Percentiles rank a stretch among this genome's conserved stretches.
These are phyloP conservation scores for Rhodotorula sp. DNA, from an alignment of 1,284 basidiomycete species.

Conservation along the genomic window DNA sequence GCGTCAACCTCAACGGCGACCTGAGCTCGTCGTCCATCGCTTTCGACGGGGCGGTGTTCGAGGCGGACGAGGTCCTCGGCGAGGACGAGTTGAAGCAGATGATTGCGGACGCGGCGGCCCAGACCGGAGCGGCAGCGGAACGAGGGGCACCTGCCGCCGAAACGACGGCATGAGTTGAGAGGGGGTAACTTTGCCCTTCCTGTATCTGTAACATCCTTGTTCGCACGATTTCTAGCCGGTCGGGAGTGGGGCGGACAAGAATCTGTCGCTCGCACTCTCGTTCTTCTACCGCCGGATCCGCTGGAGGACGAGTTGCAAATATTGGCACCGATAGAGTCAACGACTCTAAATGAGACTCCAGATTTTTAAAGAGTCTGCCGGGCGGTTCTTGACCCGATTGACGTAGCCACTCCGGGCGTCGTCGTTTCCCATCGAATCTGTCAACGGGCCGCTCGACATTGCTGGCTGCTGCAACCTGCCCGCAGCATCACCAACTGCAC, in stretches of 20 bases:
- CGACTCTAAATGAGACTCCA: background rate
- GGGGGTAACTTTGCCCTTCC: conserved; percentile 6
- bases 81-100: conserved; percentile 31
- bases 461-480: background rate
- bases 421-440: no score
- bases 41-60: background rate
- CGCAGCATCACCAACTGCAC: no score
- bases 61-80: conserved; percentile 9
- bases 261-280: no score
- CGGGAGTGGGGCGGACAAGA: no score
- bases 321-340: no score
- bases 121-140: conserved; percentile 1
- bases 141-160: background rate
- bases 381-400: no score
- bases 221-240: no score
- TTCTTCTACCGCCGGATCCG: no score
- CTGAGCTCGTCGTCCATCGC: background rate
- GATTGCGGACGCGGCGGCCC: conserved; percentile 21
- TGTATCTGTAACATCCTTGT: background rate
- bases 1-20: conserved; percentile 55
- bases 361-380: background rate
- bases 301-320: no score
- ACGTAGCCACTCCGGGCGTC: no score
- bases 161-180: background rate
- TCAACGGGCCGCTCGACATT: no score